Percentiles rank a stretch among this genome's conserved stretches.
phyloP scores from a whole-genome alignment of 495 filamentous ascomycete species.

The Podospora anserina region DNA sequence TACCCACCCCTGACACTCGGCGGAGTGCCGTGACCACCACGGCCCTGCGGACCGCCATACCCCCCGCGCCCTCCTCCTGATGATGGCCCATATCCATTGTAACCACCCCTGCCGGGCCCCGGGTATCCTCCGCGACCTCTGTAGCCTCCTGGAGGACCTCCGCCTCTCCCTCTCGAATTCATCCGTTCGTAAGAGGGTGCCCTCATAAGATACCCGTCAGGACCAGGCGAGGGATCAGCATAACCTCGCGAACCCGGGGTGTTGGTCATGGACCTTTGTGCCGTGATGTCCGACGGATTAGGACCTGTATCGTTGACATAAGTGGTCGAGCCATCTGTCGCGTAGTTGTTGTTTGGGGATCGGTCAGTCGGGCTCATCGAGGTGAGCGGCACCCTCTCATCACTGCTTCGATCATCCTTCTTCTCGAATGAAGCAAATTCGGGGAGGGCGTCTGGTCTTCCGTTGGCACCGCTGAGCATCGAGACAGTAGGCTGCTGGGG shows the following conservation, averaged over 20 bases:
- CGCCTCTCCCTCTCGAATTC: constrained; percentile 52
- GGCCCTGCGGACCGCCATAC: constrained; percentile 40
- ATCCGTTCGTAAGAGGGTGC: constrained; percentile 62
- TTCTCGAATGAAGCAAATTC: constrained; percentile 80
- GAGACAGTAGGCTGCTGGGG: constrained; percentile 55
- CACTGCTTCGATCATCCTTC: constrained; percentile 56
- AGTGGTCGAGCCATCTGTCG: constrained; percentile 33
- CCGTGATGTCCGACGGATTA: constrained; percentile 30
- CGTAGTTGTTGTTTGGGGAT: constrained; percentile 40
- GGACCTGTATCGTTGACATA: constrained; percentile 35
- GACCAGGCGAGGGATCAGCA: constrained; percentile 58
- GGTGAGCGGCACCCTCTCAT: constrained; percentile 84
- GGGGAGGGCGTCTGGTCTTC: constrained; percentile 57
- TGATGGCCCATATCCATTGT: constrained; percentile 37
- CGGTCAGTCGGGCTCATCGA: constrained; percentile 54
- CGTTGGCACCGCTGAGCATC: constrained; percentile 50
- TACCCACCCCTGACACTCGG: constrained; percentile 40
- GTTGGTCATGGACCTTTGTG: constrained; percentile 37
- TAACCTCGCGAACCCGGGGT: constrained; percentile 53
- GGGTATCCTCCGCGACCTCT: constrained; percentile 53
- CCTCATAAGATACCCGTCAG: constrained; percentile 49
- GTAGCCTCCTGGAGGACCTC: constrained; percentile 49
- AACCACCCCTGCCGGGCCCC: constrained; percentile 42
- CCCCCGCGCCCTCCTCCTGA: constrained; percentile 33
- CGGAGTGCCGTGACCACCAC: constrained; percentile 47